Base-by-base conservation (phyloP, 352 stramenopile species). In the Globisporangium heterothallicum region DNA sequence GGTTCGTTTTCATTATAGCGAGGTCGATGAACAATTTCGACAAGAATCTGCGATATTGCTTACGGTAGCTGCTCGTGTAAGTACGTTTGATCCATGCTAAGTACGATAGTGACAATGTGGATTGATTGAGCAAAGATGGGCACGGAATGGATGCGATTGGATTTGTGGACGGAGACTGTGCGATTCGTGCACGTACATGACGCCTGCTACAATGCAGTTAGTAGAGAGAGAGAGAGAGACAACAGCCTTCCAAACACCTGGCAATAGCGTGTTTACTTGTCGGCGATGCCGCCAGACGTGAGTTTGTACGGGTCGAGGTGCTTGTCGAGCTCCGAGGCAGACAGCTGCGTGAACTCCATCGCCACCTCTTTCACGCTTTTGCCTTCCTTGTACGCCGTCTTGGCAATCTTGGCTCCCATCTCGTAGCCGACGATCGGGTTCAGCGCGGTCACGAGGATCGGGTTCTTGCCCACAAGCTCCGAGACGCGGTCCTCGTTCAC, bases 351-450 rank as follows among this genome's bases (percentile, higher is more conserved):
- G 45, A 63, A 66, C 50, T 75, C 61, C 30, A 79, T 55, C 10
- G 69, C 68, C 6, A 76, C 73, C 19, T 84, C 70, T 42, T 75
- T 74, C 36, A 84, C 66, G 36, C 58, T 78, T 16, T 57, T 53
- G 18, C 71, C 66, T 55, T 84, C 72, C 44, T 78, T 78, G 59
- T 84, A 78, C 29, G 72, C 64, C 12, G 64, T 75, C 61, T 84
- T 84, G 55, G 72, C 72, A 50, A 84, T 78, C 61, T 78, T 74
- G 34, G 69, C 69, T 14, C 66, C 72, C 21, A 71, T 66, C 22
- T 84, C 72, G 56, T 84, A 84, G 36, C 72, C 72, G 9, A 84
- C 67, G 42, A 78, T 73, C 43, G 67, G 68, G 58, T 84, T 84
- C 26, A 84, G 49, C 41, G 70, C 72, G 24, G 72, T 84, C 40